Base-by-base conservation (phyloP, 2,329 filamentous ascomycete species). In the Monosporascus cannonballus region DNA sequence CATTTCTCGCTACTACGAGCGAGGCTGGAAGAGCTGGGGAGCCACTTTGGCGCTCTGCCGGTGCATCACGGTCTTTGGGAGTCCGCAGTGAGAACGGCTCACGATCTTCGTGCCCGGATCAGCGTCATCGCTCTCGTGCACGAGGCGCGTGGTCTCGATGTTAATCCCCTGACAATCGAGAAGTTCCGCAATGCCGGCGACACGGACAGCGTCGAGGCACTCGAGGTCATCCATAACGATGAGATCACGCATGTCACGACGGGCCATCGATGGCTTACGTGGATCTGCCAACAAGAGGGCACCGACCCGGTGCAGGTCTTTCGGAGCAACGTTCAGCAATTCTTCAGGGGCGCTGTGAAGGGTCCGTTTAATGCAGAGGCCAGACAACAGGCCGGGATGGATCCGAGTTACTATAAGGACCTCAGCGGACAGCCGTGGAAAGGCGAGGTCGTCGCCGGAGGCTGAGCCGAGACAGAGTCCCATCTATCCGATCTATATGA, bases 161-260 rank as follows among this genome's bases (percentile, higher is more conserved):
- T 76, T 6, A 76, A 76, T 42, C 74, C 73, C 0, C 66, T 74
- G 66, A 76, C 74, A 0, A 76, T 76, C 44, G 68, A 73, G 46
- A 76, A 75, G 51, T 76, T 76, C 57, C 73, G 71, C 48, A 67
- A 64, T 42, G 69, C 71, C 0, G 59, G 61, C 2, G 74, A 76
- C 42, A 41, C 37, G 8, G 72, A 76, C 47, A 76, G 73, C 48
- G 73, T 75, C 15, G 64, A 70, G 9, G 62, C 64, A 3, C 55
- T 76, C 51, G 69, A 70, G 37, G 62, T 76, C 22, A 76, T 76
- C 34, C 74, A 76, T 49, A 75, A 74, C 48, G 74, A 76, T 45
- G 74, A 76, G 57, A 75, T 76, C 42, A 76, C 74, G 0, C 74
- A 76, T 55, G 73, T 76, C 20, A 76, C 74, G 0, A 75, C 73